Percentiles rank a stretch among this genome's conserved stretches.
phyloP scores from a whole-genome alignment of 805 yeast species.

The Blastobotrys robertii region DNA sequence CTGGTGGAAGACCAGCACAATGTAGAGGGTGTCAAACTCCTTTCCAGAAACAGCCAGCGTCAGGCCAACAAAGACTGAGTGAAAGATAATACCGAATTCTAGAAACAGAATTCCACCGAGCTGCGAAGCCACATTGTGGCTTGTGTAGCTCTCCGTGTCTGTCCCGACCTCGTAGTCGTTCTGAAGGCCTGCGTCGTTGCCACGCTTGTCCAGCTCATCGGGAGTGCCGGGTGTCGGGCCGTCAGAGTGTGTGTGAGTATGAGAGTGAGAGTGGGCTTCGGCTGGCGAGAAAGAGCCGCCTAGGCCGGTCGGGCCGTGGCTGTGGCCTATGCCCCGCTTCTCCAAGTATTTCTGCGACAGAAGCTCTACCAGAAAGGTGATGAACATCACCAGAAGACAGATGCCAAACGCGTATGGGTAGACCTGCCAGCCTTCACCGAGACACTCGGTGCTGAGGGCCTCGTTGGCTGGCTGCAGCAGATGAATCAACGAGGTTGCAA shows the following conservation, averaged over 20 bases:
- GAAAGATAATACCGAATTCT: constrained; percentile 76
- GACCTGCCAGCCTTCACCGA: constrained; percentile 30
- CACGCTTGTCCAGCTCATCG: background rate
- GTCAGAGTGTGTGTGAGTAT: background rate
- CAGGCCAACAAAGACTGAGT: constrained; percentile 73
- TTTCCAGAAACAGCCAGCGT: constrained; percentile 70
- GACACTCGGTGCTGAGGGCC: constrained; percentile 14
- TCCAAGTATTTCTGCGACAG: constrained; percentile 11
- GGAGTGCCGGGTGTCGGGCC: background rate
- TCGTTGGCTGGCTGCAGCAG: constrained; percentile 36
- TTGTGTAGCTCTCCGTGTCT: background rate
- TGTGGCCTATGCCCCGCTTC: constrained; percentile 11
- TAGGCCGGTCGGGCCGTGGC: constrained; percentile 17
- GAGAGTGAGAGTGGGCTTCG: background rate
- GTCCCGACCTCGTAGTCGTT: no score
- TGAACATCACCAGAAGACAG: constrained; percentile 38
- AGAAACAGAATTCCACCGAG: constrained; percentile 43
- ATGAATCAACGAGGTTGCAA: constrained; percentile 69
- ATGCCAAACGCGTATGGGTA: constrained; percentile 53
- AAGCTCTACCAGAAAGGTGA: constrained; percentile 18
- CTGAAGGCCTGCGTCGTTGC: no score
- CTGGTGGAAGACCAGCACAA: constrained; percentile 49
- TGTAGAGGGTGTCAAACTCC: constrained; percentile 60
- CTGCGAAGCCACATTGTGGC: constrained; percentile 16
- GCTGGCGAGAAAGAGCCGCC: background rate